Conservation (phyloP, 208 protist species). For the Acanthamoeba royreba region DNA sequence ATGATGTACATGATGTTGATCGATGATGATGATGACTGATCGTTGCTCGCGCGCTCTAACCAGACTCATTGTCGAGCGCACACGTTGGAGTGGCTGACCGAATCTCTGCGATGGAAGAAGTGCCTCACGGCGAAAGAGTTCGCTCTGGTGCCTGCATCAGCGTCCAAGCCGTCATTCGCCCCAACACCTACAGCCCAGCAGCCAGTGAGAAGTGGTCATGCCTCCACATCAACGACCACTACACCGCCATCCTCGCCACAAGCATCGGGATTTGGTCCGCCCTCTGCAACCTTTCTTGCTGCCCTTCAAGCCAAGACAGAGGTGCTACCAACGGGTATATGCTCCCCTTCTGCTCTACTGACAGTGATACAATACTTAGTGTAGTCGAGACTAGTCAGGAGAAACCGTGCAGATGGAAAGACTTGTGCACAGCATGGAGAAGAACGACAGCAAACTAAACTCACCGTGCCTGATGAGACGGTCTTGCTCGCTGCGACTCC, state of each 20-base stretch:
- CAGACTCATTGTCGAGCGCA: neutral
- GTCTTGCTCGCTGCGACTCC: neutral
- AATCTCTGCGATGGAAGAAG: constrained; percentile 34
- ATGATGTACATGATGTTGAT: neutral
- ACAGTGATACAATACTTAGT: neutral
- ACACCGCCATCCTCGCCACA: no score
- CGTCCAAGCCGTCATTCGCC: neutral
- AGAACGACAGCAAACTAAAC: no score
- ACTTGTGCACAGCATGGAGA: no score
- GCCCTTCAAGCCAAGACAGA: neutral
- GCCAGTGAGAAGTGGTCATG: no score
- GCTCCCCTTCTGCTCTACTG: neutral
- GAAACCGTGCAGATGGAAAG: no score
- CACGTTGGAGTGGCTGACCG: constrained; percentile 14
- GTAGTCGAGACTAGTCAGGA: neutral
- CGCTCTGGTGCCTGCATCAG: neutral
- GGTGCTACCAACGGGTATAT: neutral
- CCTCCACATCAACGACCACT: no score
- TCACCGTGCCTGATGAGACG: no score
- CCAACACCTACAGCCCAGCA: neutral
- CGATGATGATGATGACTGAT: no score
- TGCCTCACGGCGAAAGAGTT: constrained; percentile 27
- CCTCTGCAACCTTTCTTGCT: neutral
- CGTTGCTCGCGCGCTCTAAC: neutral
- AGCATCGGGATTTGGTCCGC: neutral